Base-by-base conservation (phyloP, 768 basidiomycete genomes). In the Auriscalpium orientale region DNA sequence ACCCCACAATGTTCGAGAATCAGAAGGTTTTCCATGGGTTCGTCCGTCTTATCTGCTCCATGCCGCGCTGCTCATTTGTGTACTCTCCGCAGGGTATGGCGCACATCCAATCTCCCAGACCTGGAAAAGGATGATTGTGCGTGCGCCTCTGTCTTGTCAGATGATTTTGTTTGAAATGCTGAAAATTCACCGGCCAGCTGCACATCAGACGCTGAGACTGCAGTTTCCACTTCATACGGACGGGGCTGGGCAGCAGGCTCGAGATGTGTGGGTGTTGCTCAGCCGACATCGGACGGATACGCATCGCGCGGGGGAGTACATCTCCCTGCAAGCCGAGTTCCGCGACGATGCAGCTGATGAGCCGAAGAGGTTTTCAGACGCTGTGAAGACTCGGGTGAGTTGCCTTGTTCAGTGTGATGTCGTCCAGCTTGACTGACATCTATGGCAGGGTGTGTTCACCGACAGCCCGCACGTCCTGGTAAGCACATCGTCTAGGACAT, bases 241-340 rank as follows among this genome's bases (percentile, higher is more conserved):
- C 34, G 43, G 7, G 20, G 45, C 47, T 10, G 35, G 21, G 3
- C 28, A 28, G 28, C 13, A 46, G 6, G 15, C 46, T 28, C 65
- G 62, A 33, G 84, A 90, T 46, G 74, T 97, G 7, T 95, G 88
- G 90, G 63, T 95, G 8, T 77, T 94, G 1, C 76, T 98, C 2
- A 87, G 85, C 0, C 81, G 91, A 33, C 95, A 98, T 67, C 67
- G 87, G 8, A 67, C 68, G 0, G 74, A 85, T 58, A 86, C 81
- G n/a, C 76, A 72, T 47, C 74, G 79, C 43, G 76, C 72, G 6
- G 71, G 77, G 1, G 86, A 90, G 58, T 94, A 83, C 65, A 83
- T 91, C 49, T 80, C 89, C 8, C 65, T 94, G 21, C 75, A 73
- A 76, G 56, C 58, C 5, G 82, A 83, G 54, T 79, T 79, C 40